Evolutionary conservation across 2,329 filamentous ascomycete genomes (phyloP).

Genomic region (Arthrobotrys entomopaga): DNA sequence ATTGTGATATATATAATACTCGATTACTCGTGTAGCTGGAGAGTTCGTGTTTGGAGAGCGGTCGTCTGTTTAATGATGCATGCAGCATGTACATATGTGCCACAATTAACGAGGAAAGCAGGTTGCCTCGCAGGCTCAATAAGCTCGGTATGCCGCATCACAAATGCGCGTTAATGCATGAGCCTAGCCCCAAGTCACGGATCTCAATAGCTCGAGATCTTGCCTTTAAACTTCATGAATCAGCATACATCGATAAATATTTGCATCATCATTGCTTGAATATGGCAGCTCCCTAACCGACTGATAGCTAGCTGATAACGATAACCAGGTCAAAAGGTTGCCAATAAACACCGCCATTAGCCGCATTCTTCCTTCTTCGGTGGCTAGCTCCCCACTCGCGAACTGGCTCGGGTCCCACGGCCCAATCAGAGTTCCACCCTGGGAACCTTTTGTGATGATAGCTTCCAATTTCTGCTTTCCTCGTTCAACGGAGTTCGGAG

Average conservation of each 20-base stretch:
- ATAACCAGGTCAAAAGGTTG: conserved; percentile 31
- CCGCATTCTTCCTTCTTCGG: conserved; percentile 27
- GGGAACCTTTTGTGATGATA: conserved; percentile 15
- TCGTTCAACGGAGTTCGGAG: conserved; percentile 50
- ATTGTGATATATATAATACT: no score
- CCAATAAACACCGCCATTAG: conserved; percentile 44
- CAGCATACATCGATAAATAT: neutral
- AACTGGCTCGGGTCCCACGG: conserved; percentile 35
- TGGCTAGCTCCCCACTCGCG: conserved; percentile 20
- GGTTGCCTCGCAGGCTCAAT: no score
- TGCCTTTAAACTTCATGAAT: no score
- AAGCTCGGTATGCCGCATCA: no score
- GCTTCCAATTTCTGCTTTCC: conserved; percentile 2
- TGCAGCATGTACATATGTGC: no score
- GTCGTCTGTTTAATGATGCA: no score
- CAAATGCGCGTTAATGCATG: no score
- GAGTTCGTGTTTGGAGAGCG: no score
- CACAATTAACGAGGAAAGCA: no score
- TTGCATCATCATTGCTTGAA: conserved; percentile 5
- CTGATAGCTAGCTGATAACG: conserved; percentile 23
- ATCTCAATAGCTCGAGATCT: no score
- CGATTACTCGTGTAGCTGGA: no score
- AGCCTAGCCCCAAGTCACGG: no score
- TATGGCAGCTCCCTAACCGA: conserved; percentile 13
- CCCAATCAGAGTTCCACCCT: conserved; percentile 30